phyloP scores from a whole-genome alignment of 768 basidiomycete species.

The Dacryopinax spathularia region DNA sequence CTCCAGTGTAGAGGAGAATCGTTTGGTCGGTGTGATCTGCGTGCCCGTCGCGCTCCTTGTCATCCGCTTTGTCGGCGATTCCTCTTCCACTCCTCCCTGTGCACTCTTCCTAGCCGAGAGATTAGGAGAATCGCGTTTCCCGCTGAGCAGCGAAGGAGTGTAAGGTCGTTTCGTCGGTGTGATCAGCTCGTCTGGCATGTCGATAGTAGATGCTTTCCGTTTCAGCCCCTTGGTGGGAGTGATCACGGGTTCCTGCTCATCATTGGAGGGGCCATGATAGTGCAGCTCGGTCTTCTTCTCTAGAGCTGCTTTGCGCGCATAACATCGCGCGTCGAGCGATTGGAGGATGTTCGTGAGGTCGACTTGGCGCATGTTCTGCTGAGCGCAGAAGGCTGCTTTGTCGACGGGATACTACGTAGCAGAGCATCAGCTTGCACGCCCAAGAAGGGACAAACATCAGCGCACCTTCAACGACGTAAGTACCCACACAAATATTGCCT shows the following conservation, averaged over 20 bases:
- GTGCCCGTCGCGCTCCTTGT: neutral
- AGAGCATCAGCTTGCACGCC: neutral
- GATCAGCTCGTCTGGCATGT: neutral
- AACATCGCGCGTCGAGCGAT: neutral
- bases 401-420: neutral
- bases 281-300: neutral
- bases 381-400: neutral
- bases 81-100: neutral
- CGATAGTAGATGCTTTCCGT: neutral
- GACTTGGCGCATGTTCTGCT: neutral
- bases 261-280: neutral
- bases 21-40: neutral
- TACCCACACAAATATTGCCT: neutral
- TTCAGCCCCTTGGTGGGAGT: neutral
- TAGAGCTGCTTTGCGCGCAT: neutral
- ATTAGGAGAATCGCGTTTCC: neutral
- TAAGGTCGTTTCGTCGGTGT: neutral
- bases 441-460: neutral
- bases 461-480: neutral
- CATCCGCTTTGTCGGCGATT: neutral
- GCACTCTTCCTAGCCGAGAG: neutral
- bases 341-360: constrained; percentile 1
- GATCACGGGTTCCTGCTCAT: neutral
- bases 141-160: neutral
- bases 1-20: neutral